Base-by-base conservation (phyloP, 2,329 filamentous ascomycete species). In the Bipolaris victoriae region DNA sequence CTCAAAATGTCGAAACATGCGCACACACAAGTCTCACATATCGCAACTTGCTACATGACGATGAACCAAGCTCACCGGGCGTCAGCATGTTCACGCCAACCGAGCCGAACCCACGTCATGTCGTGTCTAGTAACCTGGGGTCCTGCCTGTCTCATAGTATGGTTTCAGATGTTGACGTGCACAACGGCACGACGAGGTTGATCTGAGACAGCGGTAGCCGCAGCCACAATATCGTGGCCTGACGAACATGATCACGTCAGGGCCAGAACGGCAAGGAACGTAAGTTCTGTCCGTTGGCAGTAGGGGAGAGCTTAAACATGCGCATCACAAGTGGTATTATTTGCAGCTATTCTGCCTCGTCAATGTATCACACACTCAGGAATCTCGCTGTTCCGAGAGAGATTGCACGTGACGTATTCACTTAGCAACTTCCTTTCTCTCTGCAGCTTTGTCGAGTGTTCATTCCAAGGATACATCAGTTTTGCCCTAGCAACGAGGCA, bases 151-250 rank as follows among this genome's bases (percentile, higher is more conserved):
- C 49, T 57, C 54, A 57, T 37, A 11, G 10, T 36, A 33, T 31
- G 15, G 54, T 53, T 57, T 57, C 54, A 53, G 49, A 53, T 57
- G 36, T 44, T 41, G 49, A 47, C 44, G 29, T 53, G 24, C 16
- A 9, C 37, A 35, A 35, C 29, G 44, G 26, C 45, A 44, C 51
- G 49, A 53, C 43, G 35, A 22, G 11, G 18, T 31, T 18, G 29
- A 39, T 39, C 46, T 39, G 46, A 49, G 46, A 49, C 46, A 35
- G 46, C 15, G 15, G 13, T 37, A 39, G 46, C 46, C 35, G 20
- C 46, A 49, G 35, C 20, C 22, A 15, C 22, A 16, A 7, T 29
- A 3, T 49, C 33, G 20, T 37, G 26, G 39, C 39, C 26, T 40
- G 15, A 43, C 15, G 29, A 35, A 35, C 26, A 44, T 15, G 15